Evolutionary conservation across 2,329 filamentous ascomycete genomes (phyloP), one percentile per base, ranked within the genome.

Genomic region (Hymenoscyphus albidus): DNA sequence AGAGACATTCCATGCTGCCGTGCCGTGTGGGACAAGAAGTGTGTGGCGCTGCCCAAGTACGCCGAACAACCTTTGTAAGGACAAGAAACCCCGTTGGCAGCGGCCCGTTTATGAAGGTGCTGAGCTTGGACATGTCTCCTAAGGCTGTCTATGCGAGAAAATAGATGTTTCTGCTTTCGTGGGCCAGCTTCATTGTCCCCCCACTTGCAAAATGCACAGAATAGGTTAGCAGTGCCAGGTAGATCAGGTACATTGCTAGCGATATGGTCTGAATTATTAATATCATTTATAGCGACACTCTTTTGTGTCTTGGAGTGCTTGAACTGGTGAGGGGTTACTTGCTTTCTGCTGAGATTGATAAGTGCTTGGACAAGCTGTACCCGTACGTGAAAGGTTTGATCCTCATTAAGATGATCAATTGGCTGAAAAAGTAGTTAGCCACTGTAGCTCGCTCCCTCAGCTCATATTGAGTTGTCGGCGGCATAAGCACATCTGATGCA

Each of bases 131-230:
- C 31, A 38, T 58, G 56, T n/a, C 56, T 31, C 5, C 56, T 32
- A 32, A 58, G 56, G 31, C 56, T 58, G 31, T 58, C 56, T 31
- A 32, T 58, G 16, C 56, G 56, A n/a, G 56, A 58, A 32, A 58
- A 58, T 38, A 54, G 54, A 58, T 63, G 42, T 56, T 76, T 73
- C 35, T 18, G 22, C 18, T 40, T 51, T 12, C 81, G 75, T 3
- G 81, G 83, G 42, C 78, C 14, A 22, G 48, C 48, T 31, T 54
- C 14, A 18, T 54, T 31, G 10, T 54, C 48, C 5, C n/a, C 14
- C 48, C 14, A 54, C 48, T 54, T 54, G 14, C 14, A 54, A 54
- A 54, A 54, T 18, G 14, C 14, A 54, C 14, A 54, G 48, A 22
- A 54, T 54, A 54, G 48, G 5, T 22, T 31, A 54, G 48, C 14